Evolutionary conservation across 2,329 filamentous ascomycete genomes (phyloP).

Genomic region (Fusarium pseudograminearum): DNA sequence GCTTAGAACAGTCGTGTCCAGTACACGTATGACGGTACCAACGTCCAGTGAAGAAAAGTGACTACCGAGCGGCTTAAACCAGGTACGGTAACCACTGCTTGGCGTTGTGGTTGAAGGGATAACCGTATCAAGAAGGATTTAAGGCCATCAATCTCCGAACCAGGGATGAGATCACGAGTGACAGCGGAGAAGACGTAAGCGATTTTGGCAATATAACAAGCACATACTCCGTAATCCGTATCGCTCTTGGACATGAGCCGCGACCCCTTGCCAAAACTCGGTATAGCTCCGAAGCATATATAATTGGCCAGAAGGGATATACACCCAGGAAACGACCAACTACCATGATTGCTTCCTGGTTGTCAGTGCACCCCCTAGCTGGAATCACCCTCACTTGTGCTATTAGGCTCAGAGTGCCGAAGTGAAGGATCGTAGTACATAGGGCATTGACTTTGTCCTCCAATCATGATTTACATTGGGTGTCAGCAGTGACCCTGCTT

Average conservation of each 20-base stretch:
- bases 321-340: slow-evolving; percentile 6
- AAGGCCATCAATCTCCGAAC: slow-evolving; percentile 16
- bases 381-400: slow-evolving; percentile 9
- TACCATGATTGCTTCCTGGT: neutral
- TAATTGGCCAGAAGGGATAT: slow-evolving; percentile 20
- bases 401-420: slow-evolving; percentile 25
- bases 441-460: slow-evolving; percentile 41
- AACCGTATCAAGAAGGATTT: slow-evolving; percentile 20
- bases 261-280: slow-evolving; percentile 31
- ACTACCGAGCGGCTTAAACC: slow-evolving; percentile 25
- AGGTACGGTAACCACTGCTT: slow-evolving; percentile 12
- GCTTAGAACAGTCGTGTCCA: neutral
- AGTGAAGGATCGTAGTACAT: neutral
- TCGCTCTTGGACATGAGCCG: slow-evolving; percentile 23
- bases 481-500: slow-evolving; percentile 24
- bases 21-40: neutral
- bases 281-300: slow-evolving; percentile 14
- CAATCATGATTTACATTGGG: slow-evolving; percentile 37
- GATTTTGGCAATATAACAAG: slow-evolving; percentile 31
- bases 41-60: neutral
- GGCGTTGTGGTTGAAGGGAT: slow-evolving; percentile 14
- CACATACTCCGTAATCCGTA: slow-evolving; percentile 1
- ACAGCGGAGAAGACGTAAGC: slow-evolving; percentile 28
- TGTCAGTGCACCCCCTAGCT: neutral
- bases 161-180: slow-evolving; percentile 19